Conservation (phyloP, 495 filamentous ascomycete genomes). For the Neurospora terricola region DNA sequence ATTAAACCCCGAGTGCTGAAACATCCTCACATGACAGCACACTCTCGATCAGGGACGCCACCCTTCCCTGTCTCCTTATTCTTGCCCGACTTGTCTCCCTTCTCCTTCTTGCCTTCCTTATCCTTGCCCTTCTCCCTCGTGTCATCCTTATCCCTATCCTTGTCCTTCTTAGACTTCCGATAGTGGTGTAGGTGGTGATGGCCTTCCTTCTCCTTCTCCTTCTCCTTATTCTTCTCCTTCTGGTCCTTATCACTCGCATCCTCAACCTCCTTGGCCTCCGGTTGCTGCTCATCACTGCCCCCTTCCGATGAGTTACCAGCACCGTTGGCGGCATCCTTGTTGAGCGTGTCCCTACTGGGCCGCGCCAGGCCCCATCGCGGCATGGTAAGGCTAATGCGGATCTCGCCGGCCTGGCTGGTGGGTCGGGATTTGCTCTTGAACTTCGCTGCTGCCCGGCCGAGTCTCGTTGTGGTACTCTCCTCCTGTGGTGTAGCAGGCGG, state of each 20-base stretch:
- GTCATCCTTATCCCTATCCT: slow-evolving; percentile 25
- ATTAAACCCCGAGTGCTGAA: background rate
- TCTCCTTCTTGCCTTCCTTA: slow-evolving; percentile 21
- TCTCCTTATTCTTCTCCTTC: slow-evolving; percentile 20
- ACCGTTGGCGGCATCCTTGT: slow-evolving; percentile 17
- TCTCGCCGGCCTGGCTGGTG: slow-evolving; percentile 57
- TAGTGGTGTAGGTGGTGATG: slow-evolving; percentile 30
- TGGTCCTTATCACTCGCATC: slow-evolving; percentile 36
- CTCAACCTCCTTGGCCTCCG: slow-evolving; percentile 21
- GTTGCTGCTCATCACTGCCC: slow-evolving; percentile 24
- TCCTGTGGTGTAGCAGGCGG: slow-evolving; percentile 39
- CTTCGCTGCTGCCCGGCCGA: slow-evolving; percentile 52
- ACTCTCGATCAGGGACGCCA: slow-evolving; percentile 58
- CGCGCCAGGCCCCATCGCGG: slow-evolving; percentile 49
- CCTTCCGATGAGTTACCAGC: slow-evolving; percentile 9
- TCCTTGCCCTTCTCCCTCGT: slow-evolving; percentile 24
- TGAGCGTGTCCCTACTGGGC: slow-evolving; percentile 39
- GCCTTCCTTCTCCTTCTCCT: slow-evolving; percentile 27
- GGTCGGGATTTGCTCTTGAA: slow-evolving; percentile 54
- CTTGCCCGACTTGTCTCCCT: slow-evolving; percentile 16
- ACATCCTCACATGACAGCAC: slow-evolving; percentile 33
- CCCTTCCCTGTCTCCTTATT: slow-evolving; percentile 20
- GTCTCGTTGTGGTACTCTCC: slow-evolving; percentile 36
- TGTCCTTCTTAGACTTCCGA: slow-evolving; percentile 32
- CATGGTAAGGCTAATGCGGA: slow-evolving; percentile 55